These are phyloP conservation scores for Tirmania nivea DNA, from an alignment of 495 filamentous ascomycete genomes.

Conservation along the genomic window DNA sequence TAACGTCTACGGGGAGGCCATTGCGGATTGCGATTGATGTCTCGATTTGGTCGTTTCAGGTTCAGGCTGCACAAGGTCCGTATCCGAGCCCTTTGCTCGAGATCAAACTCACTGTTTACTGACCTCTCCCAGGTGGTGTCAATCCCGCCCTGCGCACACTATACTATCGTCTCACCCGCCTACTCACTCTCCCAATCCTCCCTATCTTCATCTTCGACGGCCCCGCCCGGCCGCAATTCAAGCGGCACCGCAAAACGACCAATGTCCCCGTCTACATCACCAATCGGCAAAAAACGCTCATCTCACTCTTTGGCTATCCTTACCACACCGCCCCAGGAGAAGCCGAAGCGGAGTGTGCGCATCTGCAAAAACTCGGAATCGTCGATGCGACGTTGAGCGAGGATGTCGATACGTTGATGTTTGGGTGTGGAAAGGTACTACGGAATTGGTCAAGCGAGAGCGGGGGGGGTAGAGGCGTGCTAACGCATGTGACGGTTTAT, in stretches of 20 bases:
- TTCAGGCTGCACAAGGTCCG: slow-evolving; percentile 51
- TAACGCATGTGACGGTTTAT: slow-evolving; percentile 76
- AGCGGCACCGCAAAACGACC: slow-evolving; percentile 48
- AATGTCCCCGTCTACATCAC: slow-evolving; percentile 5
- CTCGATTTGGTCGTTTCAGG: slow-evolving; percentile 94
- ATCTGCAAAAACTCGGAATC: slow-evolving; percentile 59
- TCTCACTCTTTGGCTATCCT: slow-evolving; percentile 51
- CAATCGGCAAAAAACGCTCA: not conserved
- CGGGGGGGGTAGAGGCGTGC: slow-evolving; percentile 35
- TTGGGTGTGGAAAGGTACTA: slow-evolving; percentile 57
- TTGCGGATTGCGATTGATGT: slow-evolving; percentile 83
- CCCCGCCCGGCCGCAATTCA: slow-evolving; percentile 70
- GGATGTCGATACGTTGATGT: slow-evolving; percentile 97
- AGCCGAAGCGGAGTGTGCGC: slow-evolving; percentile 87
- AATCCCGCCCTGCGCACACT: slow-evolving; percentile 85
- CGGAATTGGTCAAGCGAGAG: slow-evolving; percentile 55
- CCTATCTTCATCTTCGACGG: slow-evolving; percentile 96
- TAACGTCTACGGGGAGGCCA: slow-evolving; percentile 46
- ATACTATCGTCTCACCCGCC: slow-evolving; percentile 73
- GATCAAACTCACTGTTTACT: slow-evolving; percentile 3
- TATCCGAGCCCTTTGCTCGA: no score
- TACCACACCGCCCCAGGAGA: slow-evolving; percentile 81
- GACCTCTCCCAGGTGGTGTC: slow-evolving; percentile 36
- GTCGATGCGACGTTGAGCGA: slow-evolving; percentile 94
- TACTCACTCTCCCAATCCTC: slow-evolving; percentile 58